Conservation (phyloP, 2,329 filamentous ascomycete species). For the Penicillium fuscoglaucum region DNA sequence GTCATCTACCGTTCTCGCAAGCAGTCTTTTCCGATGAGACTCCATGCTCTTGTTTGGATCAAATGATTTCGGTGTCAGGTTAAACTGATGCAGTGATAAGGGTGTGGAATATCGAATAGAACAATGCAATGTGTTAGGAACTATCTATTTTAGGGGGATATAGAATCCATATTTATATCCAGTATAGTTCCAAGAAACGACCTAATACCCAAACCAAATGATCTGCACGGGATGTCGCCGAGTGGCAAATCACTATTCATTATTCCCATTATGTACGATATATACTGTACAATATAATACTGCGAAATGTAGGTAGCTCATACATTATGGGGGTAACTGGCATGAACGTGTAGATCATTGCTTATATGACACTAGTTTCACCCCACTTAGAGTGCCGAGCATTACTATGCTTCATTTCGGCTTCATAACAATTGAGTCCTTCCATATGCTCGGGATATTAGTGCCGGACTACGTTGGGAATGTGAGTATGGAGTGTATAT, state of each 20-base stretch:
- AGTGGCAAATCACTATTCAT: not conserved
- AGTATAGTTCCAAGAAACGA: not conserved
- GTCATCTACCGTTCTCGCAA: conserved; percentile 10
- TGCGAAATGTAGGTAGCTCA: too few species aligned
- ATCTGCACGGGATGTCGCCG: not conserved
- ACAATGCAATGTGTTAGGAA: not conserved
- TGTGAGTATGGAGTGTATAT: too few species aligned
- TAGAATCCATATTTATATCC: not conserved
- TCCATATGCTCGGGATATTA: not conserved
- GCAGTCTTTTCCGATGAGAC: conserved; percentile 13
- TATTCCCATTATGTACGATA: not conserved
- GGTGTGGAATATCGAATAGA: not conserved
- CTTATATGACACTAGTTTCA: not conserved
- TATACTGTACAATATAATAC: not conserved
- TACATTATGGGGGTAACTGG: not conserved
- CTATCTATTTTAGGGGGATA: not conserved
- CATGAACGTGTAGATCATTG: not conserved
- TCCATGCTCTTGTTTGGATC: not conserved
- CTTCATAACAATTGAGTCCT: not conserved
- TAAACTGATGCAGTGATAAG: not conserved
- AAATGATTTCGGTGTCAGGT: not conserved
- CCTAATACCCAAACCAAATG: not conserved
- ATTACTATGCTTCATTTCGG: conserved; percentile 3
- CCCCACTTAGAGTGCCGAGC: not conserved
- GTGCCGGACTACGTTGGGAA: too few species aligned